phyloP scores from a whole-genome alignment of 1,139 yeast genomes.

The Taiozyma sp. region DNA sequence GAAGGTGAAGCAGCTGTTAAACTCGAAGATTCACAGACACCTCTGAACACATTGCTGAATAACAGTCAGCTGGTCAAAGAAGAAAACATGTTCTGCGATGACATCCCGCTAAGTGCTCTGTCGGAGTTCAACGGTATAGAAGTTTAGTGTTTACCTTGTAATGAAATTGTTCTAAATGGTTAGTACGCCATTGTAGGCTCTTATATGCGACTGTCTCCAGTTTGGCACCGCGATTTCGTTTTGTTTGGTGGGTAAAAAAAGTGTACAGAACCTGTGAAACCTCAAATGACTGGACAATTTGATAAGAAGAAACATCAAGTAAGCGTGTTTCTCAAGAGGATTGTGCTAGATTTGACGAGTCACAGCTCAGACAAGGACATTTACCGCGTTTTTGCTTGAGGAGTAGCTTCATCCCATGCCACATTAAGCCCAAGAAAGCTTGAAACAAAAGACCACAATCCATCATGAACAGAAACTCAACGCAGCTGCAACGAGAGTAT shows the following conservation, averaged over 20 bases:
- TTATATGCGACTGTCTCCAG: too few relatives aligned
- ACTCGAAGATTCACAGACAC: neutral
- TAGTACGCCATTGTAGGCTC: too few relatives aligned
- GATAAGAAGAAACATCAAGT: too few relatives aligned
- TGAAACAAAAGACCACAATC: neutral
- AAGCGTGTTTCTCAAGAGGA: too few relatives aligned
- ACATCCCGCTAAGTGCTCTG: neutral
- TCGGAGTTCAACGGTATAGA: neutral
- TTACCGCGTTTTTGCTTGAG: neutral
- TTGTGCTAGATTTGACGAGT: too few relatives aligned
- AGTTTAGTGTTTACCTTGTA: neutral
- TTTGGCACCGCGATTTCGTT: neutral
- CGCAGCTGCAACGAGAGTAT: conserved; percentile 20
- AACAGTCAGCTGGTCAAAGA: neutral
- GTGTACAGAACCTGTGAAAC: too few relatives aligned
- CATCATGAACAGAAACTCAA: conserved; percentile 7
- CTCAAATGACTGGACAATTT: too few relatives aligned
- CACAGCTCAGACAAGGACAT: too few relatives aligned
- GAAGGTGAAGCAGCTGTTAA: conserved; percentile 7
- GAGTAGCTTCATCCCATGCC: neutral
- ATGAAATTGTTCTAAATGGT: neutral
- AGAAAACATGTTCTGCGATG: neutral
- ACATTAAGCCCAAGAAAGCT: neutral
- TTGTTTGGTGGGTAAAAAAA: too few relatives aligned
- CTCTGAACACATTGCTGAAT: neutral